A percentile compares a stretch with the other conserved stretches of the same genome.
Conservation (phyloP, 495 filamentous ascomycete genomes). For the Podospora tetraspora region DNA sequence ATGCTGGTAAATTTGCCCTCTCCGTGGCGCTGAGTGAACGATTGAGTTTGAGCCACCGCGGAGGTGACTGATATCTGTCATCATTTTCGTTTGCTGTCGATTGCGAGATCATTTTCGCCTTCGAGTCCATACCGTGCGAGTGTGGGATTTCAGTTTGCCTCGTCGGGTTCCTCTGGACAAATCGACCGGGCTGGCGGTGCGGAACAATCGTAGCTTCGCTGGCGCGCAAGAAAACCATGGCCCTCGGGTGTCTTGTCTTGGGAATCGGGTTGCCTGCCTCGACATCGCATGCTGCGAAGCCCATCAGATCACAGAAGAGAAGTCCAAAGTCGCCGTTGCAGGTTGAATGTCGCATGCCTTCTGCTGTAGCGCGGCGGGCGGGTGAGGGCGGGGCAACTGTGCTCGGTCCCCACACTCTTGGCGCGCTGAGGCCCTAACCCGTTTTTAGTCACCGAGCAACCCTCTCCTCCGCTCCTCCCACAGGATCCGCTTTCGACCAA, state of each 20-base stretch:
- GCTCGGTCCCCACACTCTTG: constrained; percentile 9
- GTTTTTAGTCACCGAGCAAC: constrained; percentile 6
- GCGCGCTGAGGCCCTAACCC: neutral
- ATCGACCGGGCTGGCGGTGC: no score
- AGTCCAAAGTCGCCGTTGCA: neutral
- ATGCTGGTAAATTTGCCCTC: neutral
- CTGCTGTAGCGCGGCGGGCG: neutral
- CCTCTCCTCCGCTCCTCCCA: neutral
- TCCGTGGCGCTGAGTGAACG: neutral
- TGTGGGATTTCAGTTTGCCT: neutral
- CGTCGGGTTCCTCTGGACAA: neutral
- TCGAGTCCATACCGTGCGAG: neutral
- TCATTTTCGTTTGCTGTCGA: neutral
- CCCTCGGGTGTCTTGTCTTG: neutral
- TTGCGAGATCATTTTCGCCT: neutral
- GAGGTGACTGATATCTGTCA: neutral
- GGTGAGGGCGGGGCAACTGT: neutral
- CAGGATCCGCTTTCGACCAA: neutral
- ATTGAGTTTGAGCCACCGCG: neutral
- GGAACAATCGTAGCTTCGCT: neutral
- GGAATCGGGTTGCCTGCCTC: no score
- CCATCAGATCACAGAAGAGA: neutral
- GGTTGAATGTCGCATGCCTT: neutral
- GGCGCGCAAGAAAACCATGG: neutral
- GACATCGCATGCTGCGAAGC: neutral